A percentile compares a stretch with the other conserved stretches of the same genome.
Conservation (phyloP, 257 asterid genomes). For the Solanum virginianum region DNA sequence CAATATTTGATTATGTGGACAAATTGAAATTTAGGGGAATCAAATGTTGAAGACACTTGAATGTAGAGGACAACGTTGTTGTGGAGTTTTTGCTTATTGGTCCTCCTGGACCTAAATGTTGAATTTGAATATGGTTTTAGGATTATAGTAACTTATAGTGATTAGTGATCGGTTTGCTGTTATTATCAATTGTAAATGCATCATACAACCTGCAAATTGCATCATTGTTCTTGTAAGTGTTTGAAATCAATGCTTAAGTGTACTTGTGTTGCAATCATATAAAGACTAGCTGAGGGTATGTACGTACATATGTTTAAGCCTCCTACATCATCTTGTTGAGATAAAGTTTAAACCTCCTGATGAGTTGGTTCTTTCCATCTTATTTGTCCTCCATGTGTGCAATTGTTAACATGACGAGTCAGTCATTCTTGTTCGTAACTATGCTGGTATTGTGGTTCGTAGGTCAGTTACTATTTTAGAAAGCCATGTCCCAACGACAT, state of each 20-base stretch:
- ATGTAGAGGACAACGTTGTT: neutral
- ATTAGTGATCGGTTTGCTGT: neutral
- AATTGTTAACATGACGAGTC: neutral
- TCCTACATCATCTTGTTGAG: neutral
- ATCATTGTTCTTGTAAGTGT: neutral
- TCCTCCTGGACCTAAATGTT: neutral
- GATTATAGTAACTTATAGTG: neutral
- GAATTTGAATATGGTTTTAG: neutral
- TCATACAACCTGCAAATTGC: neutral
- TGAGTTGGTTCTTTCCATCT: neutral
- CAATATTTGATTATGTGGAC: neutral
- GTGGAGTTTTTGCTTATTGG: neutral
- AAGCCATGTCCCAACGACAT: conserved; percentile 74
- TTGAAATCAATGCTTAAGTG: neutral
- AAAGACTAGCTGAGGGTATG: neutral
- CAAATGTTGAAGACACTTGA: neutral
- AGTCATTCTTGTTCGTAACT: neutral
- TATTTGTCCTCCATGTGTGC: neutral
- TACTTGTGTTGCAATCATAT: neutral
- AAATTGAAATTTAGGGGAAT: neutral
- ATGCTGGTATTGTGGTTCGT: conserved; percentile 2
- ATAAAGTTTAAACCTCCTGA: neutral
- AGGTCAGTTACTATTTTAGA: conserved; percentile 81
- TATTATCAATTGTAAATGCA: neutral
- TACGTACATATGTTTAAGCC: neutral